Evolutionary conservation across 345 rosid species (phyloP), one percentile per base, ranked within the genome.

Genomic region (Mallotus nudiflorus): DNA sequence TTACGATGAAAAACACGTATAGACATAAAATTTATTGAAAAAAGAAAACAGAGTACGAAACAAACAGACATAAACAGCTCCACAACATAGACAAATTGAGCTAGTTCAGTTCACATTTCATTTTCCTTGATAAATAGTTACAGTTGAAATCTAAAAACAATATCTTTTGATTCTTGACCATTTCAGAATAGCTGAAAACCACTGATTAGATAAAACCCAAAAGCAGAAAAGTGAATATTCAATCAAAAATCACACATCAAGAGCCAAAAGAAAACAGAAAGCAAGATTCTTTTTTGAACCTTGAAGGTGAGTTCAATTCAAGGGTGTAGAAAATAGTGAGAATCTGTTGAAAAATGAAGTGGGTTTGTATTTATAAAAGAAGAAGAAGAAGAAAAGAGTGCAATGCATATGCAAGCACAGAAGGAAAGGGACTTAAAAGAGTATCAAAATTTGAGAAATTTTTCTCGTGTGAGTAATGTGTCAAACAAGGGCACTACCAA

Each of bases 401-500:
- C n/a, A n/a, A n/a, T n/a, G n/a, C n/a, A n/a, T n/a, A n/a, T n/a
- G n/a, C n/a, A n/a, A n/a, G 25, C 24, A 65, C 37, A 12, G 16
- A 63, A 52, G 29, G 7, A 19, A 22, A 24, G 40, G 29, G 27
- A n/a, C n/a, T n/a, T n/a, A n/a, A n/a, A n/a, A n/a, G n/a, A 49
- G n/a, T 71, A 18, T 22, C 58, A 27, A 54, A 54, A 2, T 54
- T 52, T 2, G 28, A n/a, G 27, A 54, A 54, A 1, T 6, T 22
- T 25, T 54, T 1, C 6, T 28, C 4, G 8, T 3, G 24, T 0
- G 65, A 25, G 13, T 65, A 75, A 73, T 60, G 69, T 74, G 82
- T 65, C 75, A 73, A 10, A 55, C 22, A 9, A 42, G 45, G 58
- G 58, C 24, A 57, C 66, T 56, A 64, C 69, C 78, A 74, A 78